Conservation (phyloP, 108 stramenopile species). For the Pseudonitzschia multiseries region DNA sequence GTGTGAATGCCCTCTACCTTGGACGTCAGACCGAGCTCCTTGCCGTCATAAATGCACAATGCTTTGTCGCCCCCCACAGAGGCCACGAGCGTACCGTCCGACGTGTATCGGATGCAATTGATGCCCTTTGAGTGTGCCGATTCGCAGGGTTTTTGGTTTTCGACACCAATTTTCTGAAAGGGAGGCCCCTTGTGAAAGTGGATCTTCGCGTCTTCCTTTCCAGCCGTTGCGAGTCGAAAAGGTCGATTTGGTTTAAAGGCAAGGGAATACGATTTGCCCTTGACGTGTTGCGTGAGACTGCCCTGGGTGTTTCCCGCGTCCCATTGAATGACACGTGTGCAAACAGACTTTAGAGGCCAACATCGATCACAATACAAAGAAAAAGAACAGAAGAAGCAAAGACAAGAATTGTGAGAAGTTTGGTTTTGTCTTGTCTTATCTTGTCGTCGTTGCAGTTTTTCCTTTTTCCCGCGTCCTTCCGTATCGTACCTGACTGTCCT, state of each 20-base stretch:
- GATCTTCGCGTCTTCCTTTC: constrained; percentile 84
- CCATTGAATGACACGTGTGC: constrained; percentile 59
- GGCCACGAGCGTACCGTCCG: constrained; percentile 71
- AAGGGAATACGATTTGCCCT: constrained; percentile 61
- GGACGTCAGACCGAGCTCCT: constrained; percentile 47
- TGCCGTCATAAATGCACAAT: constrained; percentile 83
- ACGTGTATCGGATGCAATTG: constrained; percentile 82
- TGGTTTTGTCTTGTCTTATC: too few relatives aligned
- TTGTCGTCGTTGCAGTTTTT: too few relatives aligned
- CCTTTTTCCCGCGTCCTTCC: background rate
- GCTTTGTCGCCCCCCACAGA: constrained; percentile 81
- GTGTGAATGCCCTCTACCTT: constrained; percentile 61
- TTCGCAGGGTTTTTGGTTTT: constrained; percentile 53
- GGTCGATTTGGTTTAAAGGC: constrained; percentile 84
- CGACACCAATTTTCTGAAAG: constrained; percentile 76
- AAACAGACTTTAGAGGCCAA: constrained; percentile 15
- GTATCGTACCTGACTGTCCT: constrained; percentile 35
- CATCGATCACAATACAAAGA: background rate
- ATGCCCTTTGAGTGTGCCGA: constrained; percentile 65
- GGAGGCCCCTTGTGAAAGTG: constrained; percentile 94
- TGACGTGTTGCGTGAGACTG: constrained; percentile 54
- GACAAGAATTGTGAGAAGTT: too few relatives aligned
- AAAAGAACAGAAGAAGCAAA: background rate
- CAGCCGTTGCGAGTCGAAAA: constrained; percentile 86
- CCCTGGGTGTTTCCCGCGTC: constrained; percentile 70